Evolutionary conservation across 768 basidiomycete species (phyloP).

Genomic region (Boletus edulis): DNA sequence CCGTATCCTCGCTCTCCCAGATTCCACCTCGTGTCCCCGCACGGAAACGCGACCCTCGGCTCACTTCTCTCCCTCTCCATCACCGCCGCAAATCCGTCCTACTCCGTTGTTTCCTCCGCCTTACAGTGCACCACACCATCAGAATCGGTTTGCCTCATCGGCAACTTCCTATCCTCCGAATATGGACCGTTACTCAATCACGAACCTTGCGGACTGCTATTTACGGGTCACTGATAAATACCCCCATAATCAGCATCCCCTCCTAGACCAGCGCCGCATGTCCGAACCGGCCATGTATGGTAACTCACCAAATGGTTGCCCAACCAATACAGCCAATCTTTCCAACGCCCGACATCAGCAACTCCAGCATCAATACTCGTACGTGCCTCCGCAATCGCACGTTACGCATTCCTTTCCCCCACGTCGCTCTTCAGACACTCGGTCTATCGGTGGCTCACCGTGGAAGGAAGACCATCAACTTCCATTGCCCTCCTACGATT

Average conservation of each 20-base stretch:
- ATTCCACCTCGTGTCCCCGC: not conserved
- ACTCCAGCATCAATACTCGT: conserved; percentile 40
- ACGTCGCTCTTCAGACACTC: conserved; percentile 44
- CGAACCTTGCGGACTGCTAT: conserved; percentile 39
- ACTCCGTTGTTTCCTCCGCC: conserved; percentile 39
- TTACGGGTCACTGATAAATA: conserved; percentile 38
- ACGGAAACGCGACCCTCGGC: not conserved
- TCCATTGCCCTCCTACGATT: conserved; percentile 33
- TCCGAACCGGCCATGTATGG: conserved; percentile 59
- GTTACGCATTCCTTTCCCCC: conserved; percentile 41
- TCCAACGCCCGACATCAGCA: conserved; percentile 38
- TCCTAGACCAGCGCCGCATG: conserved; percentile 63
- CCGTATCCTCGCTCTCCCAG: conserved; percentile 6
- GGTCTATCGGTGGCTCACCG: conserved; percentile 38
- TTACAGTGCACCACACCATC: conserved; percentile 42
- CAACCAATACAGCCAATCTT: conserved; percentile 33
- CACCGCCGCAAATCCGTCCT: conserved; percentile 41
- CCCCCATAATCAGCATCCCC: conserved; percentile 33
- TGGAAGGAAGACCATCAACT: conserved; percentile 33
- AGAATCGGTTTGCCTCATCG: conserved; percentile 44
- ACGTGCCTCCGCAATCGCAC: conserved; percentile 33
- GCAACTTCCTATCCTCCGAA: conserved; percentile 39
- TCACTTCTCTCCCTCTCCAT: conserved; percentile 41
- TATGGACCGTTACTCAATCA: conserved; percentile 39
- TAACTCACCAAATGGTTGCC: conserved; percentile 38